Percentiles rank a stretch among this genome's conserved stretches.
Conservation (phyloP, 2,329 filamentous ascomycete species). For the Cadophora sp. region DNA sequence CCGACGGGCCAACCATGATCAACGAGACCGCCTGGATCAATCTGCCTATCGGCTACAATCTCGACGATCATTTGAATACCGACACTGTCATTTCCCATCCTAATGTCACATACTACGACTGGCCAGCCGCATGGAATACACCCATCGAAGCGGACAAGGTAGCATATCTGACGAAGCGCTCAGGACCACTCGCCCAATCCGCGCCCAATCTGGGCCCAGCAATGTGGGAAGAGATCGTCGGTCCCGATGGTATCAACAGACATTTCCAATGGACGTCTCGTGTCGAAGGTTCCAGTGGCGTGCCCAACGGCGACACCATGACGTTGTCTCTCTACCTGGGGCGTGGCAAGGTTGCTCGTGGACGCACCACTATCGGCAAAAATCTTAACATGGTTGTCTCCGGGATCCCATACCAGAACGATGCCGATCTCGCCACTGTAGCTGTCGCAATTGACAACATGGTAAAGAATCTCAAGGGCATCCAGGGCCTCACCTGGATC, state of each 20-base stretch:
- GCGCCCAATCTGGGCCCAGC: constrained; percentile 70
- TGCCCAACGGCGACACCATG: constrained; percentile 40
- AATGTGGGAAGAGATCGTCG: constrained; percentile 65
- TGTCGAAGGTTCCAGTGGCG: constrained; percentile 54
- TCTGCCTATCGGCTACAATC: constrained; percentile 64
- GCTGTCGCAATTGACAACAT: constrained; percentile 68
- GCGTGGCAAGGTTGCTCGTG: constrained; percentile 66
- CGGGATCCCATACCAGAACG: constrained; percentile 56
- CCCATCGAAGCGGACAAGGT: constrained; percentile 52
- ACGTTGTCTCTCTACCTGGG: constrained; percentile 67
- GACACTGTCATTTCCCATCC: constrained; percentile 58
- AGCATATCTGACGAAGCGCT: constrained; percentile 56
- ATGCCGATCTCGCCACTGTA: constrained; percentile 67
- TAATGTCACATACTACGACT: constrained; percentile 67
- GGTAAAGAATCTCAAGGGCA: constrained; percentile 57
- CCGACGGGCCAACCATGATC: constrained; percentile 59
- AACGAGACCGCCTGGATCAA: constrained; percentile 59
- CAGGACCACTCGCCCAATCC: constrained; percentile 67
- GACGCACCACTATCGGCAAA: constrained; percentile 64
- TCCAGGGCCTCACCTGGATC: constrained; percentile 62
- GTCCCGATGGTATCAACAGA: constrained; percentile 64
- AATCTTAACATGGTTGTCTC: constrained; percentile 64
- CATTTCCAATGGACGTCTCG: constrained; percentile 72
- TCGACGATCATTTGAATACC: constrained; percentile 65
- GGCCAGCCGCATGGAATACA: constrained; percentile 63